phyloP scores from a whole-genome alignment of 75 land plant species.

The Selaginella tamariscina region DNA sequence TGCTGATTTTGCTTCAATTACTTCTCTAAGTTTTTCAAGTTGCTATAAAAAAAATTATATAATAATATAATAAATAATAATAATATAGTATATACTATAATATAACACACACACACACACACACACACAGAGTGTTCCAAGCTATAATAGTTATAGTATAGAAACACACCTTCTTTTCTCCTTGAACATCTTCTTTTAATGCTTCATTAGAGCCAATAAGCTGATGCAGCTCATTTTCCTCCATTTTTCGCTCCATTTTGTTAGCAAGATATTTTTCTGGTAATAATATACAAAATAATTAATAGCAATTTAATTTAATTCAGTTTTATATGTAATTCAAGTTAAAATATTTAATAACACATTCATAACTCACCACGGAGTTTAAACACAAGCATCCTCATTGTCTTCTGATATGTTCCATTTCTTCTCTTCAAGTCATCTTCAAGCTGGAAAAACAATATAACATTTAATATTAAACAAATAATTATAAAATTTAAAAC shows the following conservation, averaged over 20 bases:
- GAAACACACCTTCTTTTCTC: neutral
- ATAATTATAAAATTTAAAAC: neutral
- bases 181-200: conserved; percentile 15
- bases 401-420: conserved; percentile 13
- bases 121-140: neutral
- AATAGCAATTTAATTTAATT: neutral
- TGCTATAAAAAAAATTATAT: neutral
- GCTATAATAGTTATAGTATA: neutral
- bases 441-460: too few relatives aligned
- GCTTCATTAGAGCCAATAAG: conserved; percentile 12
- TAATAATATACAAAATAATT: neutral
- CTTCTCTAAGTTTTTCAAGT: conserved; percentile 8
- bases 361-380: conserved; percentile 1
- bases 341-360: neutral
- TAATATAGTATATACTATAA: too few relatives aligned
- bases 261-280: conserved; percentile 16
- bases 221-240: conserved; percentile 21
- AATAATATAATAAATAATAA: too few relatives aligned
- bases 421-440: conserved; percentile 13
- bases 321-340: neutral
- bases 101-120: neutral
- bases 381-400: conserved; percentile 13
- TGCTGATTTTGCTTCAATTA: conserved; percentile 8
- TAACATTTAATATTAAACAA: conserved; percentile 7
- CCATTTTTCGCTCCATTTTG: conserved; percentile 7